Evolutionary conservation across 257 asterid species (phyloP), one percentile per base, ranked within the genome.

Genomic region (Nyctanthes arbortristis): DNA sequence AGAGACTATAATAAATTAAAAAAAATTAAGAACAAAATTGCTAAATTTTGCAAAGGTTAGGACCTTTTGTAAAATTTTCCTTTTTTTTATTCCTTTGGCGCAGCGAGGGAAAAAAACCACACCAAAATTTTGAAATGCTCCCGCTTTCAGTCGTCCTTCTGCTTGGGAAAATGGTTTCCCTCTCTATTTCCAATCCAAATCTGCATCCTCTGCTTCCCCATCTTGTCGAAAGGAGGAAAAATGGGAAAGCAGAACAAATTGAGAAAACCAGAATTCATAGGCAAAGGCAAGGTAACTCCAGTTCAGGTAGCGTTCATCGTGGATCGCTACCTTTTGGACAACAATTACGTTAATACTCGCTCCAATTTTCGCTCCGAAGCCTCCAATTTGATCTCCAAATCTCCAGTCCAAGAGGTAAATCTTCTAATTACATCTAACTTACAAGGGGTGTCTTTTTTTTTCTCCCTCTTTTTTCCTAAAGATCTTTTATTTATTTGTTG

Each of bases 251-350:
- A 84, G 75, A 71, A 64, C 72, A 91, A 62, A 73, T 76, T 87
- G 4, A 91, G 80, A 71, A 89, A 77, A 22, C 65, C 82, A 13
- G 94, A 87, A 20, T 72, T 52, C 29, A 64, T 93, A 0, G 99
- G 97, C 7, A 91, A 87, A 71, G 99, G 99, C 47, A 87, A 91
- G 37, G 88, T 93, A 4, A 89, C 96, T 2, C 93, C 96, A 1
- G 85, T 88, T 18, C 97, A 93, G 81, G 67, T 91, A 0, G 99
- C 97, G 0, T 93, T 91, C 88, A 82, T 93, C 72, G 99, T 93
- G n/a, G 97, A 93, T 16, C 94, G 99, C 0, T 93, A 93, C 75
- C 94, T 93, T 56, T 73, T 80, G 31, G 97, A 93, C 80, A 93
- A 84, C 74, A 61, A 45, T 25, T 89, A 60, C 64, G 33, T 75